Evolutionary conservation across 768 basidiomycete genomes (phyloP).

Genomic region (Cyclocybe cylindracea): DNA sequence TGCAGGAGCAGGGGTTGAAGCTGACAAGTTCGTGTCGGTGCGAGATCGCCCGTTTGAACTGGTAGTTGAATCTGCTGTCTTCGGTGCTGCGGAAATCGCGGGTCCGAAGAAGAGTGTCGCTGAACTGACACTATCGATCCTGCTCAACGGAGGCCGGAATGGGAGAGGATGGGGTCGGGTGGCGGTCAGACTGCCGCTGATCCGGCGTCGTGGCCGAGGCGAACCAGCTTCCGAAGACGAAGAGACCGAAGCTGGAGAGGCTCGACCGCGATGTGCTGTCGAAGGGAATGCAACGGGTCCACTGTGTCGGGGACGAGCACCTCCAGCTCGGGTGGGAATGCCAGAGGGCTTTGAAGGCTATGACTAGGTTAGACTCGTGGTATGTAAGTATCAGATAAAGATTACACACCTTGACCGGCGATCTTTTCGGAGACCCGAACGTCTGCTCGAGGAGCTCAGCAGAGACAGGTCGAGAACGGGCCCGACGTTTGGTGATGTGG

Average conservation of each 20-base stretch:
- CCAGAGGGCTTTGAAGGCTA: slow-evolving; percentile 17
- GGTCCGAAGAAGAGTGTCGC: slow-evolving; percentile 74
- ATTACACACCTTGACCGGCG: slow-evolving; percentile 41
- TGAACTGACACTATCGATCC: slow-evolving; percentile 56
- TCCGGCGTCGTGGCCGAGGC: slow-evolving; percentile 55
- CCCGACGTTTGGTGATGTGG: slow-evolving; percentile 73
- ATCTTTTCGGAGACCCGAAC: slow-evolving; percentile 36
- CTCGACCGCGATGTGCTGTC: slow-evolving; percentile 38
- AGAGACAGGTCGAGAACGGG: slow-evolving; percentile 72
- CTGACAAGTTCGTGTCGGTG: slow-evolving; percentile 20
- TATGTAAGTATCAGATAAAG: neutral
- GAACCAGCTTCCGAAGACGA: slow-evolving; percentile 54
- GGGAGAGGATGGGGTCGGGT: slow-evolving; percentile 18
- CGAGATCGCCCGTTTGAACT: slow-evolving; percentile 23
- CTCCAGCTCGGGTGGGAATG: slow-evolving; percentile 15
- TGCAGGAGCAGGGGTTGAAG: slow-evolving; percentile 15
- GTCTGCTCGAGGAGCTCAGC: slow-evolving; percentile 59
- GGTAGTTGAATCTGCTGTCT: slow-evolving; percentile 18
- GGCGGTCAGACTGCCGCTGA: slow-evolving; percentile 33
- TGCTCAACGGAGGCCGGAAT: slow-evolving; percentile 42
- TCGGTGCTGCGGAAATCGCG: slow-evolving; percentile 33
- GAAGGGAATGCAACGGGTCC: slow-evolving; percentile 44
- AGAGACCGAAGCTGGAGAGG: slow-evolving; percentile 35
- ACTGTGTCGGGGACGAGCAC: slow-evolving; percentile 29
- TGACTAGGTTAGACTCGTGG: neutral